Base-by-base conservation (phyloP, 192 early-diverging fungal genomes). In the Jimgerdemannia flammicorona region DNA sequence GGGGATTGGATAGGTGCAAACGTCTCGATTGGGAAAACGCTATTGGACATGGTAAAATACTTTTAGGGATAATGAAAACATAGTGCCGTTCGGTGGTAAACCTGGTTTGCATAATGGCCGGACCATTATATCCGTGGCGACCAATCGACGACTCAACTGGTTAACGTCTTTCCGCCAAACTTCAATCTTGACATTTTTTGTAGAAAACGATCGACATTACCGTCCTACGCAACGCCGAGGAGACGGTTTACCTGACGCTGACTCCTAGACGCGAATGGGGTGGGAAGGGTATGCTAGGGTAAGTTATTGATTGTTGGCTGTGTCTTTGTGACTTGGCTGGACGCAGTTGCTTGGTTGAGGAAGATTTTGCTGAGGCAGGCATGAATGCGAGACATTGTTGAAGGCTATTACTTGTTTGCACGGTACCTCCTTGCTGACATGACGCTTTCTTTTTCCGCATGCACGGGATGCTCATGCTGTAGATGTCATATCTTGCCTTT, bases 261-360 rank as follows among this genome's bases (percentile, higher is more conserved):
- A 83, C 83, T 3, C 87, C 87, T 20, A 78, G 73, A 67, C 78
- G 78, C 70, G 85, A 82, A 3, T 88, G 87, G 87, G 85, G 87
- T 3, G 87, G 85, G 41, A 82, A 82, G 29, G 87, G 87, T 17
- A 71, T 85, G 3, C 69, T 88, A 18, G 87, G 87, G 67, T 68
- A 18, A 18, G 67, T 68, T 6, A 59, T 14, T 29, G 29, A 59
- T 59, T 0, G 6, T n/a, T n/a, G n/a, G n/a, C n/a, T n/a, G n/a
- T n/a, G n/a, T 59, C 49, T 59, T 59, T 59, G 8, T 14, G 14
- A 29, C 29, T 29, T 29, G 29, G 29, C 29, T 29, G 29, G 29
- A 29, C 29, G 29, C 29, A 29, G 29, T 29, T 29, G 29, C 29
- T 29, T 29, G 29, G 29, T 29, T 29, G 29, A 29, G 29, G 29